phyloP scores from a whole-genome alignment of 768 basidiomycete species.

The Lentinula sp. region DNA sequence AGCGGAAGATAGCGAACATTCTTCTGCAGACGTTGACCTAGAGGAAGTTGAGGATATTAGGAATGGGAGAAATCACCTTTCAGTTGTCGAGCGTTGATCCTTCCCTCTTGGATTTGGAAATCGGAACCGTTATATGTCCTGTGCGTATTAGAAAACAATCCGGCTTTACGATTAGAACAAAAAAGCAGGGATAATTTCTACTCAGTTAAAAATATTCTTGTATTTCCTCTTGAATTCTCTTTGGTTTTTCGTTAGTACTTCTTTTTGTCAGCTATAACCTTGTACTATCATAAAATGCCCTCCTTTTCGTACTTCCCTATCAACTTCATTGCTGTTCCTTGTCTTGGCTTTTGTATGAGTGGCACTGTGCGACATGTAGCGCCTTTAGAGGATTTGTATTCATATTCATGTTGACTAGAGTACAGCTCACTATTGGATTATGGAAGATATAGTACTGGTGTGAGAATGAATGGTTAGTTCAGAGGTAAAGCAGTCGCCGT shows the following conservation, averaged over 20 bases:
- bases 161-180: background rate
- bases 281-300: background rate
- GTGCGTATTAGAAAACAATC: background rate
- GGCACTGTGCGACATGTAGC: background rate
- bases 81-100: background rate
- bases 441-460: no score
- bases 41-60: background rate
- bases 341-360: background rate
- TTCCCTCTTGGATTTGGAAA: background rate
- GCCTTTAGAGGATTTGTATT: background rate
- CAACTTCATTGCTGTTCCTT: background rate
- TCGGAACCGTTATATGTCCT: background rate
- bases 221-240: background rate
- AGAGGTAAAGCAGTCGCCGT: background rate
- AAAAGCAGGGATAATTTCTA: background rate
- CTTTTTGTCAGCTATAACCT: background rate
- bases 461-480: background rate
- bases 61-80: background rate
- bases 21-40: background rate
- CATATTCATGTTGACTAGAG: background rate
- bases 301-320: background rate
- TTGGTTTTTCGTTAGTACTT: background rate
- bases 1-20: constrained; percentile 5
- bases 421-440: no score
- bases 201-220: background rate